A percentile compares a stretch with the other conserved stretches of the same genome.
Conservation (phyloP, 2,329 filamentous ascomycete species). For the Sclerotinia sclerotiorum region DNA sequence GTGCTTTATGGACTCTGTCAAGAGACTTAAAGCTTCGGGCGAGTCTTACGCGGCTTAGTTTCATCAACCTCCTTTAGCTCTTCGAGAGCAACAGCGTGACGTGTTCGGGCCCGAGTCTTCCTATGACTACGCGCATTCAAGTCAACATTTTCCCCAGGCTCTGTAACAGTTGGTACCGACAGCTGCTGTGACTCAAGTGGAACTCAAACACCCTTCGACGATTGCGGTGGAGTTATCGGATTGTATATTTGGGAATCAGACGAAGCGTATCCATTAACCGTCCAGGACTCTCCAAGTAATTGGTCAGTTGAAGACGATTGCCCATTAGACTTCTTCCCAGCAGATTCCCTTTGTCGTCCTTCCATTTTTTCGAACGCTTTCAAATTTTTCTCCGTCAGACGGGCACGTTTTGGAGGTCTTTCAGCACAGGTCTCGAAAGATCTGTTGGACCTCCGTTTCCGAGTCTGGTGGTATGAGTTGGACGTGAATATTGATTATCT, state of each 20-base stretch:
- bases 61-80: too few species aligned
- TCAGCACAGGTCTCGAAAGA: background rate
- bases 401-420: background rate
- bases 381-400: constrained; percentile 1
- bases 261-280: too few species aligned
- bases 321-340: background rate
- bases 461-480: constrained; percentile 66
- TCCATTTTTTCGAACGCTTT: background rate
- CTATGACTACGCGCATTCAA: constrained; percentile 25
- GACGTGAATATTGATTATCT: constrained; percentile 27
- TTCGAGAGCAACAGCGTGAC: too few species aligned
- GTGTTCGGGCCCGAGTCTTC: constrained; percentile 17
- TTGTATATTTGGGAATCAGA: too few species aligned
- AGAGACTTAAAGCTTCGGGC: too few species aligned
- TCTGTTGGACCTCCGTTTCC: constrained; percentile 66
- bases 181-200: constrained; percentile 25
- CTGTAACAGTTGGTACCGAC: constrained; percentile 16
- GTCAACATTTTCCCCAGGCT: constrained; percentile 24
- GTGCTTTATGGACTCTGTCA: too few species aligned
- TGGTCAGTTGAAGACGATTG: too few species aligned
- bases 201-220: constrained; percentile 24
- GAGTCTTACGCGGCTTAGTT: too few species aligned
- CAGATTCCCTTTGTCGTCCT: constrained; percentile 6
- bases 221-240: constrained; percentile 22
- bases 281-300: too few species aligned